phyloP scores from a whole-genome alignment of 2,329 filamentous ascomycete species.

The Sclerotinia minor region DNA sequence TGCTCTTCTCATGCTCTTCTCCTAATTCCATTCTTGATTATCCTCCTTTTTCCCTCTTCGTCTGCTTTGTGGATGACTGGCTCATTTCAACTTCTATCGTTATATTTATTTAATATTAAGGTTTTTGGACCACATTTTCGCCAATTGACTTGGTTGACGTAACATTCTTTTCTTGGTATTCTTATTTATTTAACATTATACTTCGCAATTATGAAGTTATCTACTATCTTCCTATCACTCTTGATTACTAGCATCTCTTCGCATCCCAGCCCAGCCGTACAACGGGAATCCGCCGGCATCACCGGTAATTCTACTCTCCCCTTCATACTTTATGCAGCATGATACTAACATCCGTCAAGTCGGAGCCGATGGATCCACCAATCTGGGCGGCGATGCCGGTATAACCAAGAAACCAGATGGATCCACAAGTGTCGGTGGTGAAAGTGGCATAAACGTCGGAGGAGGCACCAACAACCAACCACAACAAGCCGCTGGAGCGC shows the following conservation, averaged over 20 bases:
- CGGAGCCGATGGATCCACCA: conserved; percentile 8
- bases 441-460: conserved; percentile 12
- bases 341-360: background rate
- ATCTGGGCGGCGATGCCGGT: background rate
- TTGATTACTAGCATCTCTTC: conserved; percentile 22
- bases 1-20: background rate
- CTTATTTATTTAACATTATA: background rate
- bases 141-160: conserved; percentile 13
- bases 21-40: background rate
- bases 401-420: conserved; percentile 21
- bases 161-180: background rate
- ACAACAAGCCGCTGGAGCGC: conserved; percentile 1
- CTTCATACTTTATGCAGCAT: too few relatives aligned
- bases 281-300: conserved; percentile 18
- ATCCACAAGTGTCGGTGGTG: conserved; percentile 15
- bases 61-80: conserved; percentile 12
- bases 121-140: background rate
- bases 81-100: background rate
- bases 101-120: background rate
- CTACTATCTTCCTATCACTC: conserved; percentile 14
- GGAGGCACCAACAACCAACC: background rate
- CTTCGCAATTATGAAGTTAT: conserved; percentile 17
- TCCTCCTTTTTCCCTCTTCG: background rate
- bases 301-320: conserved; percentile 3
- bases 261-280: background rate